Evolutionary conservation across 345 rosid species (phyloP).

Genomic region (Eucalyptus rudis): DNA sequence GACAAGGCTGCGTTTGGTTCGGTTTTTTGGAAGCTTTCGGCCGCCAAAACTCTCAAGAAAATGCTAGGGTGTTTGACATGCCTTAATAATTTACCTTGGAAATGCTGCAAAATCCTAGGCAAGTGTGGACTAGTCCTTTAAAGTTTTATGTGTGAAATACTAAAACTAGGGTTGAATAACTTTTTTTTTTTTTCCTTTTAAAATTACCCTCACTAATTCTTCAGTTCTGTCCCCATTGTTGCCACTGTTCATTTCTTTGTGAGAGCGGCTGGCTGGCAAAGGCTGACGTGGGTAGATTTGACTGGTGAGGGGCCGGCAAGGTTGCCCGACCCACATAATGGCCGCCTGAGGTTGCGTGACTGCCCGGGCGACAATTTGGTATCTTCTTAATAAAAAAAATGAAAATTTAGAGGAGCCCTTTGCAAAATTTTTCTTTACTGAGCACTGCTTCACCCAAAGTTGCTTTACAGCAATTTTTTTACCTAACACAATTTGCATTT

Average conservation of each 20-base stretch:
- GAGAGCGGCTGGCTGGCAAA: not conserved
- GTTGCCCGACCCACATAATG: not conserved
- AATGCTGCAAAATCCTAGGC: no score
- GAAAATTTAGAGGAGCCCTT: not conserved
- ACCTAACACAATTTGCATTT: not conserved
- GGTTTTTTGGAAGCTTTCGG: no score
- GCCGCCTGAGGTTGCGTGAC: not conserved
- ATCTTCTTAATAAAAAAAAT: no score
- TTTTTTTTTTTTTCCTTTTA: no score
- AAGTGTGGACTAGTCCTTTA: no score
- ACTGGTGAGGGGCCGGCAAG: not conserved
- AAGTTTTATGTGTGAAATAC: rapidly evolving
- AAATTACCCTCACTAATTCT: not conserved
- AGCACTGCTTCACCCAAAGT: not conserved
- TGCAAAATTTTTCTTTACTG: no score
- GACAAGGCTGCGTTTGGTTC: not conserved
- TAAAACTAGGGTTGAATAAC: not conserved
- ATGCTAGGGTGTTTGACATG: no score
- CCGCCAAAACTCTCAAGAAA: rapidly evolving
- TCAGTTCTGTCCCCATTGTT: not conserved
- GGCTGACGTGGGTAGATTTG: no score
- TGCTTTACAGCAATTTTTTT: no score
- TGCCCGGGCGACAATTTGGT: not conserved
- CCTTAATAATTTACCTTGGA: no score
- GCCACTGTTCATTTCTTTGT: not conserved